Evolutionary conservation across 192 early-diverging fungal species (phyloP), one percentile per base, ranked within the genome.

Genomic region (Podila clonocystis): DNA sequence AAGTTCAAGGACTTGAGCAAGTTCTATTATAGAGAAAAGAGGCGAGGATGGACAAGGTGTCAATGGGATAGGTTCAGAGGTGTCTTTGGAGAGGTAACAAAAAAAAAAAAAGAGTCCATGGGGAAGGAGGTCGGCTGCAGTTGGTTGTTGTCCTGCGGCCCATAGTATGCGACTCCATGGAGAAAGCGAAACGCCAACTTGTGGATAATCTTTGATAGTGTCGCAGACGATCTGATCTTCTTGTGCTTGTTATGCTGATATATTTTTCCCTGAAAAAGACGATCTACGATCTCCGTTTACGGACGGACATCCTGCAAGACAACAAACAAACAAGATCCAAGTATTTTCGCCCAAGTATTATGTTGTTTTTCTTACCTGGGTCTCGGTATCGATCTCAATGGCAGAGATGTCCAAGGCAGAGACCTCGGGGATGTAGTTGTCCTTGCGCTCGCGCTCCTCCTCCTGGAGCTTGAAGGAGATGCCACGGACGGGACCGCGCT

Each of bases 401-500:
- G 87, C 84, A 30, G 94, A 93, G 68, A 90, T 92, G 68, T 93
- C 94, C 72, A 99, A 91, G 82, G 97, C 98, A 71, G 98, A 99
- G 84, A 97, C 88, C 79, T 99, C 98, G 65, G 98, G 98, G 72
- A 99, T 97, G 85, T 95, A 99, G 92, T 99, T 96, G 85, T 99
- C 98, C 92, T 96, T 97, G 84, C 97, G 93, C 91, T 99, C 98
- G 88, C 98, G 94, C 90, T 99, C 98, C 89, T 99, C 98, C 88
- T 99, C 98, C 93, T 99, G 98, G 71, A 99, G 93, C 95, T 99
- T 99, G 97, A 98, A 99, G 72, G 98, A 99, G 77, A 99, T 99
- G 83, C 98, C 98, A 84, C 95, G 96, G 68, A 99, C 98, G 72
- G 98, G 98, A 59, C 98, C 97, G 73, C 93, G 92, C 87, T 97